Evolutionary conservation across 2,329 filamentous ascomycete species (phyloP).

Genomic region (Penicillium sp.): DNA sequence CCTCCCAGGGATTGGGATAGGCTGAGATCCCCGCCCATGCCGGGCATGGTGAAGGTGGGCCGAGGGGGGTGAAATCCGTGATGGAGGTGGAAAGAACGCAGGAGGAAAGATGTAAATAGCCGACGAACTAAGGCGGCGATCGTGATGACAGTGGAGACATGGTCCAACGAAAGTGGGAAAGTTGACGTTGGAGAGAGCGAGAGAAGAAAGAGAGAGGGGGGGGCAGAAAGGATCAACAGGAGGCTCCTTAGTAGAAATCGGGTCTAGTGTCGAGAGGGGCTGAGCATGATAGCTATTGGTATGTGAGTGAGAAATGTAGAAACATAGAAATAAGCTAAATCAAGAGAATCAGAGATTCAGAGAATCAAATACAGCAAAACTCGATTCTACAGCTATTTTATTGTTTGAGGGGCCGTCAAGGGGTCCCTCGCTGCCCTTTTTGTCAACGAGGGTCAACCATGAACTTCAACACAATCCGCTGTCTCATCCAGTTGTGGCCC

Average conservation of each 20-base stretch:
- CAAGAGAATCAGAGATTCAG: not conserved
- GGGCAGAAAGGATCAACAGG: slow-evolving; percentile 23
- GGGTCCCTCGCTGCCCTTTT: not conserved
- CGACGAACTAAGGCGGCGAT: slow-evolving; percentile 33
- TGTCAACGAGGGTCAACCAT: not conserved
- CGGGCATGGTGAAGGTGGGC: slow-evolving; percentile 26
- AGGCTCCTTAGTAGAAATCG: slow-evolving; percentile 19
- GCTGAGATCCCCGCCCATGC: slow-evolving; percentile 88
- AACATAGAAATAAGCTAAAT: not conserved
- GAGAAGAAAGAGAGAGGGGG: not conserved
- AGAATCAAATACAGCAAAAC: not conserved
- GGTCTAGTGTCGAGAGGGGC: slow-evolving; percentile 22
- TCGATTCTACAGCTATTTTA: too few species aligned
- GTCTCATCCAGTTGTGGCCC: not conserved
- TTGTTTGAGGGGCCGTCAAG: not conserved
- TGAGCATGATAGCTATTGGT: slow-evolving; percentile 11
- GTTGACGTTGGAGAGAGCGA: slow-evolving; percentile 1
- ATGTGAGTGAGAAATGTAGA: not conserved
- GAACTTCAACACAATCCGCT: not conserved
- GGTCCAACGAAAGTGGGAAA: slow-evolving; percentile 19
- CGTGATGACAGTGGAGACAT: slow-evolving; percentile 31
- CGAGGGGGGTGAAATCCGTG: slow-evolving; percentile 4
- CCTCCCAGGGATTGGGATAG: slow-evolving; percentile 89
- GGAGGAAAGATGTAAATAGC: slow-evolving; percentile 13
- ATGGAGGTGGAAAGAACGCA: slow-evolving; percentile 2